Evolutionary conservation across 306 rosid species (phyloP).

Genomic region (Trifolium fragiferum): DNA sequence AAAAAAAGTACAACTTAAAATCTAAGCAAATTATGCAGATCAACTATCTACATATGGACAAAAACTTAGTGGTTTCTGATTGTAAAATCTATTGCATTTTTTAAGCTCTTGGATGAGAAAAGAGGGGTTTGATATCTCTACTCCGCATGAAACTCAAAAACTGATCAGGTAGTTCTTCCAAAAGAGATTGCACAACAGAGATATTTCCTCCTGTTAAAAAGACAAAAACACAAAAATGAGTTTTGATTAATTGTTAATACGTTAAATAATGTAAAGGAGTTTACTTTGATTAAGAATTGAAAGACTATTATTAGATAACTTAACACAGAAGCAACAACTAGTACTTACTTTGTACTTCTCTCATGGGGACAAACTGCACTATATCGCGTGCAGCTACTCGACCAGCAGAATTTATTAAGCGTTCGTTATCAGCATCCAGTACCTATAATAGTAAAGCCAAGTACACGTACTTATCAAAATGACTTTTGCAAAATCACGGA

Average conservation of each 20-base stretch:
- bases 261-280: background rate
- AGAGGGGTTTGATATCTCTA: constrained; percentile 61
- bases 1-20: background rate
- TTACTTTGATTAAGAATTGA: background rate
- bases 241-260: background rate
- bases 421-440: constrained; percentile 85
- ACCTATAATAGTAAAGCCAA: constrained; percentile 48
- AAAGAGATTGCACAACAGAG: constrained; percentile 69
- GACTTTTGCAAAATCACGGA: too few species aligned
- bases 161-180: constrained; percentile 85
- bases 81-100: constrained; percentile 11
- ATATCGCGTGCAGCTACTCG: constrained; percentile 80
- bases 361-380: constrained; percentile 87
- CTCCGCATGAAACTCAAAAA: constrained; percentile 70
- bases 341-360: constrained; percentile 64
- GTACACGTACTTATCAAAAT: constrained; percentile 2
- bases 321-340: background rate
- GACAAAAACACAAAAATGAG: background rate
- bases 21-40: background rate
- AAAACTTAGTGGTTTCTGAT: background rate
- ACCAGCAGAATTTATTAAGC: constrained; percentile 68
- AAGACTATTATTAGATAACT: background rate
- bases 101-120: constrained; percentile 27
- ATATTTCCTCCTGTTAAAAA: constrained; percentile 57
- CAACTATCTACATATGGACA: background rate